Base-by-base conservation (phyloP, 148 eudicot genomes). In the Limonium bicolor region DNA sequence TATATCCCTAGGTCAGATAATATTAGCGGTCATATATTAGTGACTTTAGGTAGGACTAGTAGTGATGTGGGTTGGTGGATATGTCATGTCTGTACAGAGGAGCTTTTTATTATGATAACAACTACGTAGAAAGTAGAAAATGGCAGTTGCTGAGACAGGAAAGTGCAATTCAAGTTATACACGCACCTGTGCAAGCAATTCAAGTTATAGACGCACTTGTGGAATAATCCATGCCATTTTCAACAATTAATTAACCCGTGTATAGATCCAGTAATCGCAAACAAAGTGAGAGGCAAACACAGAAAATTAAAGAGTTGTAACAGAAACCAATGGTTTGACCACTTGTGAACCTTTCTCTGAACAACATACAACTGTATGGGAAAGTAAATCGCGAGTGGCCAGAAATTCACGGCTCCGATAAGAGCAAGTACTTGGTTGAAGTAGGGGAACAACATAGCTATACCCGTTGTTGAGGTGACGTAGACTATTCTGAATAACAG, bases 391-490 rank as follows among this genome's bases (percentile, higher is more conserved):
- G 69, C 46, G 41, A 76, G 4, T 0, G 88, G 77, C 83, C 88
- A 80, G 48, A 76, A 70, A 30, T 44, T 69, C 20, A 76, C 22
- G 43, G 83, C 77, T 24, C 88, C 88, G 0, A 72, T 46, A 10
- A 76, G 43, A 11, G 77, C 88, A 32, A 80, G 30, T 4, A 80
- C 76, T 36, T 80, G 63, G 27, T 80, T 80, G 68, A 80, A 80
- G 52, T 76, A 80, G 14, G 88, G 83, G 28, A 76, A 72, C 7
- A 59, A 8, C 30, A 80, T 55, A 5, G 70, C 82, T 2, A 76
- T 48, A n/a, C 37, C 69, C 3, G 77, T 69, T 6, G 77, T 72
- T 2, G 73, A 60, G 11, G 41, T 46, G 23, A 80, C 88, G 29
- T 76, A 80, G 20, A 49, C 46, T 6, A 77, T 69, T 53, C 90